Evolutionary conservation across 306 rosid species (phyloP).

Genomic region (Casuarina glauca): DNA sequence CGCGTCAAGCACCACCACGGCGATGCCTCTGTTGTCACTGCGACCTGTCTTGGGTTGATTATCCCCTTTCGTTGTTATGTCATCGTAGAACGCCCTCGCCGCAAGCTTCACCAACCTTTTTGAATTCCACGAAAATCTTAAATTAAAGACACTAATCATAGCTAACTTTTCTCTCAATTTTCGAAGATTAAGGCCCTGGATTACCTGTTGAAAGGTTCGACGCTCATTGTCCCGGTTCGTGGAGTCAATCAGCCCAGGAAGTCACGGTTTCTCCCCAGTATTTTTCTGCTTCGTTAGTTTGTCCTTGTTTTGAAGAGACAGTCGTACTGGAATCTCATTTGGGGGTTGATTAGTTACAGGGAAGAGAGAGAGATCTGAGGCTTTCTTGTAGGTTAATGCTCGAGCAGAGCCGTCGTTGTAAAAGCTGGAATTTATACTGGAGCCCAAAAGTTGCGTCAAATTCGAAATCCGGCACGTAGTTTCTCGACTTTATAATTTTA

Average conservation of each 20-base stretch:
- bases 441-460: too few relatives aligned
- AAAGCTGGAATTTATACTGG: too few relatives aligned
- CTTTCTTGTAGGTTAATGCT: too few relatives aligned
- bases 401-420: too few relatives aligned
- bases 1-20: constrained; percentile 98
- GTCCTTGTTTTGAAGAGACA: too few relatives aligned
- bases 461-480: too few relatives aligned
- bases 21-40: constrained; percentile 93
- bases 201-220: constrained; percentile 78
- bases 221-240: constrained; percentile 31
- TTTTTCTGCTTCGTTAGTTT: background rate
- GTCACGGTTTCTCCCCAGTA: background rate
- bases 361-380: too few relatives aligned
- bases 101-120: constrained; percentile 81
- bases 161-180: background rate
- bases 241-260: constrained; percentile 3
- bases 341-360: too few relatives aligned
- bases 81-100: constrained; percentile 94
- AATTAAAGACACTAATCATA: background rate
- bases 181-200: constrained; percentile 5
- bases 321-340: background rate
- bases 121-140: background rate
- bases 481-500: too few relatives aligned
- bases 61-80: constrained; percentile 79
- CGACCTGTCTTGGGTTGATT: constrained; percentile 89